Base-by-base conservation (phyloP, 192 early-diverging fungal species). In the Mortierella alpina region DNA sequence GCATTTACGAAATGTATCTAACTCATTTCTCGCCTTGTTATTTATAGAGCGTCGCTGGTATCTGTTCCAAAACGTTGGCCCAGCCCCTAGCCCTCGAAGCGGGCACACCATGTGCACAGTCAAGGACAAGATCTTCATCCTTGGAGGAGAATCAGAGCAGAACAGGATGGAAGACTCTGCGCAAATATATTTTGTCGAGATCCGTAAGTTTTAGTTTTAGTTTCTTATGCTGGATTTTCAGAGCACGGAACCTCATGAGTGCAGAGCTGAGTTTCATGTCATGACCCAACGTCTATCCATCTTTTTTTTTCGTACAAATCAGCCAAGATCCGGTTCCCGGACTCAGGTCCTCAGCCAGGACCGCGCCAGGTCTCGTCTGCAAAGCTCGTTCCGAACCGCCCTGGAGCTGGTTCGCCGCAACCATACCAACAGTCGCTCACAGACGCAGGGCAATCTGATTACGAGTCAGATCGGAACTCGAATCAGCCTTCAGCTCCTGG, bases 31-130 rank as follows among this genome's bases (percentile, higher is more conserved):
- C 22, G 12, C 59, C 39, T 45, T 15, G 39, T 20, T 39, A 53
- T 57, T 62, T 18, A 42, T 73, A 88, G 87, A 83, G 51, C 75
- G 83, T 53, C 83, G 87, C 44, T 90, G 89, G 89, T 88, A 85
- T 50, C 85, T 85, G 56, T 88, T 90, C 70, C 85, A 85, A 59
- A 87, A 86, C 46, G 84, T 86, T 62, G 89, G 89, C 10, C 71
- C 82, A 41, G 65, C 86, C 11, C 82, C 89, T 17, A 82, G 66
- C 17, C 84, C 87, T 18, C 71, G 89, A 22, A 70, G 61, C 68
- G 82, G 82, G 7, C 82, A 81, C 14, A 75, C 85, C 18, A 71
- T 90, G 80, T 77, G 83, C 17, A 72, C 83, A 11, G 23, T 81
- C 23, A 73, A 81, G n/a, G 82, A 86, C 52, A 87, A 84, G 53